Conservation (phyloP, 106 monocot species). For the Platanthera zijinensis region DNA sequence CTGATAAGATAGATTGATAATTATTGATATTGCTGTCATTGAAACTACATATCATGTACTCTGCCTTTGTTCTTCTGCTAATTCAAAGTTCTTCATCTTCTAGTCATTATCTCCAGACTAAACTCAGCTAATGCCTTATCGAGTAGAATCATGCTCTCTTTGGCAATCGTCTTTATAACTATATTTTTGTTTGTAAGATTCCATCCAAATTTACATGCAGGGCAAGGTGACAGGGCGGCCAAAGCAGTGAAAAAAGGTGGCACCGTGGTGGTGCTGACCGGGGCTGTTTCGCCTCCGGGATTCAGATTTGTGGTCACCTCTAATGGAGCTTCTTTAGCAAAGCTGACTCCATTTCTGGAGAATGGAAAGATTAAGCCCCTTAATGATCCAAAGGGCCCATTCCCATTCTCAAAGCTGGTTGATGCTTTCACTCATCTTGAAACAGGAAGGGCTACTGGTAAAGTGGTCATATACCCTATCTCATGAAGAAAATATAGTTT, state of each 20-base stretch:
- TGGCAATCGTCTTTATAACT: background rate
- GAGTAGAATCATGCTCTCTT: background rate
- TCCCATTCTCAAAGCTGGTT: slow-evolving; percentile 49
- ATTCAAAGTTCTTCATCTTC: too few species aligned
- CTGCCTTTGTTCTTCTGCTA: too few species aligned
- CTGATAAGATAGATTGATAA: too few species aligned
- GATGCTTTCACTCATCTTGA: slow-evolving; percentile 80
- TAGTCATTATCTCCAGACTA: too few species aligned
- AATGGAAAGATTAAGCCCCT: slow-evolving; percentile 67
- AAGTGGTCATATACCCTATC: slow-evolving; percentile 72
- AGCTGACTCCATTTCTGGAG: slow-evolving; percentile 64
- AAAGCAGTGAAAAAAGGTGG: slow-evolving; percentile 82
- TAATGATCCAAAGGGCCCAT: slow-evolving; percentile 66
- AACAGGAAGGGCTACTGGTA: slow-evolving; percentile 71
- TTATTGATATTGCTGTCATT: too few species aligned
- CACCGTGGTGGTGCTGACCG: slow-evolving; percentile 57
- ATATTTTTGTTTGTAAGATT: background rate
- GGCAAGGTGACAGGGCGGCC: slow-evolving; percentile 63
- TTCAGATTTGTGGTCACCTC: slow-evolving; percentile 89
- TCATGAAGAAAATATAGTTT: slow-evolving; percentile 27
- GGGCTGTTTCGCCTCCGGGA: slow-evolving; percentile 53
- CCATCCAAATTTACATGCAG: slow-evolving; percentile 18
- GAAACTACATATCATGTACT: too few species aligned
- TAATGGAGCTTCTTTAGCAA: slow-evolving; percentile 45
- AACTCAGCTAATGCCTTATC: too few species aligned